Conservation (phyloP, 106 monocot genomes). For the Amphibolis antarctica region DNA sequence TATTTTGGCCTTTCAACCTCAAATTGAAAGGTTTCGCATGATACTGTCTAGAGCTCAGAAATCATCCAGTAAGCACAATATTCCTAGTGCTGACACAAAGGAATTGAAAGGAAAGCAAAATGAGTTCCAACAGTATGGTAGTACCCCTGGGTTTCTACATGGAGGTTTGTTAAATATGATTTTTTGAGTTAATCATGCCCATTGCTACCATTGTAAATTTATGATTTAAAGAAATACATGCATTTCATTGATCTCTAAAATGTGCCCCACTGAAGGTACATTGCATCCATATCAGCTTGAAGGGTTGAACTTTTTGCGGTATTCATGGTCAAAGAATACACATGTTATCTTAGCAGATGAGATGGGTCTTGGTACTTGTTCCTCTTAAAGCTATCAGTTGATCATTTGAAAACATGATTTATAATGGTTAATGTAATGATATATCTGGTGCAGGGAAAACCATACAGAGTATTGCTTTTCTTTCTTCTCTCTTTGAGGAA, state of each 20-base stretch:
- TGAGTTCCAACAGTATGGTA: slow-evolving; percentile 51
- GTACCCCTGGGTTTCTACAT: slow-evolving; percentile 74
- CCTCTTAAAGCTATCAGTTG: not conserved
- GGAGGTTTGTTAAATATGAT: slow-evolving; percentile 40
- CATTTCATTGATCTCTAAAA: not conserved
- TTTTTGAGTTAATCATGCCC: not conserved
- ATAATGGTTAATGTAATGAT: not conserved
- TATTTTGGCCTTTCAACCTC: slow-evolving; percentile 70
- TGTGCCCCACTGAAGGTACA: slow-evolving; percentile 37
- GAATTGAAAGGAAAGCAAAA: slow-evolving; percentile 37
- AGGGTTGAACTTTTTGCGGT: slow-evolving; percentile 92
- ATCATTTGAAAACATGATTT: not conserved
- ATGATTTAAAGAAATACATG: not conserved
- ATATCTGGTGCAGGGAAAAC: slow-evolving; percentile 62
- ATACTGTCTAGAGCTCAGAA: slow-evolving; percentile 47
- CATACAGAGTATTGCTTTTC: slow-evolving; percentile 98
- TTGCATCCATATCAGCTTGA: slow-evolving; percentile 98
- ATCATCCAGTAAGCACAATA: slow-evolving; percentile 39
- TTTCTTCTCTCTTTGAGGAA: slow-evolving; percentile 89
- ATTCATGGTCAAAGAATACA: slow-evolving; percentile 90
- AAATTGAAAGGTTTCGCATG: slow-evolving; percentile 63
- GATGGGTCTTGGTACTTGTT: slow-evolving; percentile 85
- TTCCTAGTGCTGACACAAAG: slow-evolving; percentile 28
- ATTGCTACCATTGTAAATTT: not conserved
- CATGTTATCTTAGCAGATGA: slow-evolving; percentile 99